Conservation (phyloP, 768 basidiomycete genomes). For the Auriculariales sp. region DNA sequence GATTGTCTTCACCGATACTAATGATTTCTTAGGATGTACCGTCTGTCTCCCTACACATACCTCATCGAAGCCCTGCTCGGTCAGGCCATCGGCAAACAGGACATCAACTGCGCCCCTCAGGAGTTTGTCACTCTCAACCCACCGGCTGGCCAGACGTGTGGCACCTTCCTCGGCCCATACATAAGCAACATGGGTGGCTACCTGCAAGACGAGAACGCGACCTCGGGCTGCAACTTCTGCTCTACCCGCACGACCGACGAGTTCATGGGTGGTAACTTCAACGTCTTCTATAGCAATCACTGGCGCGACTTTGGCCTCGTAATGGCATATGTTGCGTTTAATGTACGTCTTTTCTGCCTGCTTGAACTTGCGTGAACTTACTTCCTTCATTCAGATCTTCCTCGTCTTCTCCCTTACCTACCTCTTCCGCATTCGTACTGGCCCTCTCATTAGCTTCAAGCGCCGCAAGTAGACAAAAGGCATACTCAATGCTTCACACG, state of each 20-base stretch:
- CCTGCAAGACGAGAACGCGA: constrained; percentile 38
- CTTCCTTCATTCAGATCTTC: constrained; percentile 22
- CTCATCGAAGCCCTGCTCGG: constrained; percentile 33
- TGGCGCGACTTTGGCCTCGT: constrained; percentile 45
- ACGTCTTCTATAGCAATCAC: constrained; percentile 39
- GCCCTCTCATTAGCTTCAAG: too few relatives aligned
- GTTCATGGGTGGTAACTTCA: constrained; percentile 34
- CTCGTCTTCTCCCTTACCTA: constrained; percentile 39
- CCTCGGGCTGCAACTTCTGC: constrained; percentile 44
- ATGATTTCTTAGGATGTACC: constrained; percentile 9
- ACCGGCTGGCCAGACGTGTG: constrained; percentile 38
- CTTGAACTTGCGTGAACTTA: neutral
- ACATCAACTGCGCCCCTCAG: constrained; percentile 32
- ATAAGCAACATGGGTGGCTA: constrained; percentile 39
- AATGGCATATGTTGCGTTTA: constrained; percentile 31
- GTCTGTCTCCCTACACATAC: constrained; percentile 38
- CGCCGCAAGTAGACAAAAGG: too few relatives aligned
- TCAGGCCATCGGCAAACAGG: constrained; percentile 15
- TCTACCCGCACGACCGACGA: constrained; percentile 40
- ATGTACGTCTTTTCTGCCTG: constrained; percentile 10
- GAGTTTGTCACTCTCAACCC: constrained; percentile 52
- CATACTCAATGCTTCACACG: too few relatives aligned
- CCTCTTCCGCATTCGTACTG: constrained; percentile 33
- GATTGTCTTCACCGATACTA: neutral
- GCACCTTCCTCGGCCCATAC: constrained; percentile 34